Conservation (phyloP, 2,329 filamentous ascomycete genomes). For the Helotiales sp. region DNA sequence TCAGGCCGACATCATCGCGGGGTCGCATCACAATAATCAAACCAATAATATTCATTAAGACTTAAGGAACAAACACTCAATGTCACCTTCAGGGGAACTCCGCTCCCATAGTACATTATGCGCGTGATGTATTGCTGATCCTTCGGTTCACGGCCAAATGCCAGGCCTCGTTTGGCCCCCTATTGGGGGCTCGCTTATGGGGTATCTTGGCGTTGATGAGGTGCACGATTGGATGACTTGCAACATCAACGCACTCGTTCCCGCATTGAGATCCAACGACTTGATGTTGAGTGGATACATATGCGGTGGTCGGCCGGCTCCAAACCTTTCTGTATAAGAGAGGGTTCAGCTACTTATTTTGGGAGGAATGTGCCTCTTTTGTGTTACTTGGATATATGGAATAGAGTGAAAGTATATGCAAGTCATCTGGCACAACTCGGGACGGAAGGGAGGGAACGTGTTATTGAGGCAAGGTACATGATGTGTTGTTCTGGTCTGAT, state of each 20-base stretch:
- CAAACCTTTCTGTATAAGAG: neutral
- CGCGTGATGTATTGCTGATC: slow-evolving; percentile 9
- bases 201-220: slow-evolving; percentile 6
- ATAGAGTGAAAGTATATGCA: neutral
- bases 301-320: neutral
- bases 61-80: neutral
- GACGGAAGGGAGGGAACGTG: no score
- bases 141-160: slow-evolving; percentile 2
- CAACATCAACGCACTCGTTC: neutral
- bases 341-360: neutral
- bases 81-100: neutral
- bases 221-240: slow-evolving; percentile 1
- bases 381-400: neutral
- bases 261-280: neutral
- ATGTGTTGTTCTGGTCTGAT: neutral
- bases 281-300: neutral
- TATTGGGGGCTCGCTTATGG: neutral
- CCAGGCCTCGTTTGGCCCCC: neutral
- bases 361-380: neutral
- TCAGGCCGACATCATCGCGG: neutral
- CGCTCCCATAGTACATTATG: neutral
- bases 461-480: neutral
- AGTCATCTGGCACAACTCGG: neutral
- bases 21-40: neutral
- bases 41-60: neutral